Base-by-base conservation (phyloP, 306 rosid species). In the Hippophae tibetana region DNA sequence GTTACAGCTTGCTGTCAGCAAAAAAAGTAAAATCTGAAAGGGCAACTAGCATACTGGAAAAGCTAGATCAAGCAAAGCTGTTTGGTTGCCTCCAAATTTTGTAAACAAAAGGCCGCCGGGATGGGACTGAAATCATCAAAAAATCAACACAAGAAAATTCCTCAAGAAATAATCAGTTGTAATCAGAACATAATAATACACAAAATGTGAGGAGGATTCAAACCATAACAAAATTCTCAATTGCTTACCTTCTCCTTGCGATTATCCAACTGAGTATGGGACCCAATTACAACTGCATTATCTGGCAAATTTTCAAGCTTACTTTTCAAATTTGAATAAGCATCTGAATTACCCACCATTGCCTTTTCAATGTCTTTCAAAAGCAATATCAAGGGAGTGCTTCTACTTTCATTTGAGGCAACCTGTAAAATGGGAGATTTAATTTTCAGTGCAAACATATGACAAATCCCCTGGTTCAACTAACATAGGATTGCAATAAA, bases 51-150 rank as follows among this genome's bases (percentile, higher is more conserved):
- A 67, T 92, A 87, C 98, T 86, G 95, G 96, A 68, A 87, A 83
- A 62, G 98, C 89, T 78, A 90, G 95, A 84, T 92, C 98, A 70
- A 92, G 89, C 27, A 87, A 76, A n/a, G 98, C 89, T 7, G 98
- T 82, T 75, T 87, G 96, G 74, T 77, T 87, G 75, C 86, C 73
- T 70, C 98, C 96, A 12, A 85, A 83, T 70, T 90, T 90, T 1
- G 96, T 90, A 61, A 92, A 92, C 72, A 85, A 67, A 76, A 87
- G 89, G 57, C 96, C 84, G 49, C 95, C 92, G 26, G 89, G 81
- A 61, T 83, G 96, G 53, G 83, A 71, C 98, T 92, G 84, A 74
- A 72, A 73, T 52, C 51, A 69, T 25, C 27, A 46, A 58, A 43
- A 41, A 43, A 66, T 11, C 50, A 42, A 10, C n/a, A n/a, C 7